A percentile compares a stretch with the other conserved stretches of the same genome.
These are phyloP conservation scores for Lojkania enalia DNA, from an alignment of 2,329 filamentous ascomycete species.

Conservation along the genomic window DNA sequence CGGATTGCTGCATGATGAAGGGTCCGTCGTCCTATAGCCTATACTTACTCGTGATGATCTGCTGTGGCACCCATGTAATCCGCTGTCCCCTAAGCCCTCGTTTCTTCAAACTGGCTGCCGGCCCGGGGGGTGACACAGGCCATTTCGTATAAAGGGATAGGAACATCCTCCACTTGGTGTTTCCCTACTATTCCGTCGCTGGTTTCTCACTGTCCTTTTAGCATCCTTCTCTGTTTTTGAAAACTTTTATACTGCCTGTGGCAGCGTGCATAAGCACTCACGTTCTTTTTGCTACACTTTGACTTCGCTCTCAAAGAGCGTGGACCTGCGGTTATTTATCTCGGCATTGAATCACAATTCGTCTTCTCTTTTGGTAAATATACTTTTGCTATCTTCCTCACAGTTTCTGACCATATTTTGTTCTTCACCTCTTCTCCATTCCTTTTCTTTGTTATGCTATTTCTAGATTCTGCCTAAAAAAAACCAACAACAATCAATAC, in stretches of 20 bases:
- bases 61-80: slow-evolving; percentile 20
- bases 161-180: slow-evolving; percentile 12
- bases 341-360: too few relatives aligned
- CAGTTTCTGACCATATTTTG: too few relatives aligned
- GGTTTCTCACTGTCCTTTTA: slow-evolving; percentile 8
- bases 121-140: slow-evolving; percentile 19
- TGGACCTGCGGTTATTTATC: too few relatives aligned
- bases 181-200: background rate
- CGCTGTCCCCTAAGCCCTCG: slow-evolving; percentile 7
- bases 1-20: slow-evolving; percentile 27
- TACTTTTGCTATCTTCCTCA: too few relatives aligned
- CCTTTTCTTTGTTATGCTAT: background rate
- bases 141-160: slow-evolving; percentile 26
- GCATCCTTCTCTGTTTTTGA: slow-evolving; percentile 23
- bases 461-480: too few relatives aligned
- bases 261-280: slow-evolving; percentile 31
- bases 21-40: slow-evolving; percentile 31
- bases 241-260: slow-evolving; percentile 38
- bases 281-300: slow-evolving; percentile 27
- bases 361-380: too few relatives aligned
- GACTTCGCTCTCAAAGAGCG: background rate
- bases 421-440: background rate
- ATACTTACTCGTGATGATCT: slow-evolving; percentile 28
- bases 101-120: slow-evolving; percentile 20
- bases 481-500: too few relatives aligned